These are phyloP conservation scores for Coemansia sp. DNA, from an alignment of 192 early-diverging fungal genomes.

Conservation along the genomic window DNA sequence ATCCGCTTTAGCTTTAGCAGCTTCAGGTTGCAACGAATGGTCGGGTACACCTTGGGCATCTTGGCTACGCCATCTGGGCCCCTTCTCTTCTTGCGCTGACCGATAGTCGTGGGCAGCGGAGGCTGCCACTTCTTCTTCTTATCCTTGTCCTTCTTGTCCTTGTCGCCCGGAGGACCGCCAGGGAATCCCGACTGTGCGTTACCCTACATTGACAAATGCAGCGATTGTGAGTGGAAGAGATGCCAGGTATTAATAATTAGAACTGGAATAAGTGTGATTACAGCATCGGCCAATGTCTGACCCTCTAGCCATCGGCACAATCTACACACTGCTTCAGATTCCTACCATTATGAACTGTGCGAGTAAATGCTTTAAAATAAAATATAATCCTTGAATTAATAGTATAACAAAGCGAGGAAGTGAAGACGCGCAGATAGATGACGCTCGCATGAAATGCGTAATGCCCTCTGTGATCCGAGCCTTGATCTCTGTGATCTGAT, in stretches of 20 bases:
- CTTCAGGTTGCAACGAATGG: slow-evolving; percentile 96
- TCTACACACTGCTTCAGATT: background rate
- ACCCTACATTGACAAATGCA: slow-evolving; percentile 61
- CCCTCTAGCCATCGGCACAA: background rate
- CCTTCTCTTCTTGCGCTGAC: slow-evolving; percentile 94
- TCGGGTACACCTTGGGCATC: slow-evolving; percentile 97
- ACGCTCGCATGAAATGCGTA: slow-evolving; percentile 3
- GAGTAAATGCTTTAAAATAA: background rate
- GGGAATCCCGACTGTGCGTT: slow-evolving; percentile 79
- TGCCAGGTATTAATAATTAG: background rate
- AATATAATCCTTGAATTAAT: background rate
- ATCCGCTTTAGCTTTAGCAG: slow-evolving; percentile 97
- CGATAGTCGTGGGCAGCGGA: slow-evolving; percentile 96
- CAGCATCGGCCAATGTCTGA: background rate
- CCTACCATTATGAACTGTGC: background rate
- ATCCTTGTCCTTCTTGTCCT: slow-evolving; percentile 71
- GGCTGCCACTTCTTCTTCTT: slow-evolving; percentile 99
- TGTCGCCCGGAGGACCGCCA: slow-evolving; percentile 65
- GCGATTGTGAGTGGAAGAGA: background rate
- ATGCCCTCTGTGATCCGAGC: background rate
- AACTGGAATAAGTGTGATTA: background rate
- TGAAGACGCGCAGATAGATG: background rate
- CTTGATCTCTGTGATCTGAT: background rate
- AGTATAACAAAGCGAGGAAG: background rate
- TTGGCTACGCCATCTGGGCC: slow-evolving; percentile 91